Evolutionary conservation across 2,329 filamentous ascomycete species (phyloP), one percentile per base, ranked within the genome.

Genomic region (Rhynchosporium graminicola): DNA sequence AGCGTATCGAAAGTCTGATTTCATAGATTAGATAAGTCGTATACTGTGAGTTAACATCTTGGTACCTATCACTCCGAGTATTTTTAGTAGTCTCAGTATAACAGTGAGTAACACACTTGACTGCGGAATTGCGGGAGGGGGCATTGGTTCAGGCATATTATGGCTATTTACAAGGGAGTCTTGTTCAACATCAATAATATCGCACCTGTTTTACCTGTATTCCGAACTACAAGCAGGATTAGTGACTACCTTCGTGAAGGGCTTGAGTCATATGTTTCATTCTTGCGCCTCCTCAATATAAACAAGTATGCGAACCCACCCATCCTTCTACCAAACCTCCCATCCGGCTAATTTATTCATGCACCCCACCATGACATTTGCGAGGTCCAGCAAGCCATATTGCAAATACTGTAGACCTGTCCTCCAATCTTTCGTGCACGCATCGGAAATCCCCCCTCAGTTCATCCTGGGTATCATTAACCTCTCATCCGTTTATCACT

Each of bases 201-300:
- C 20, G 20, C 20, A 20, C 20, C 20, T 20, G 20, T 20, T 20
- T 20, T 20, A 20, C 20, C 20, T 20, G 20, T 20, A 20, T 20
- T 20, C 20, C 20, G 20, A 20, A 20, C 20, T 20, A 20, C 43
- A 46, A 8, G 4, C n/a, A 7, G n/a, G 26, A 6, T 4, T 26
- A 28, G n/a, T 3, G 20, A 26, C n/a, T 13, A 4, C 7, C 20
- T 28, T 3, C 20, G 20, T 20, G 28, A 40, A 36, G 40, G 51
- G 8, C 33, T 15, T 28, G 15, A 54, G n/a, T 4, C 51, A 28
- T 40, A 13, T 42, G 28, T 54, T 42, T 8, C 5, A 42, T 54
- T 52, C 38, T 26, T 42, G 40, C n/a, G 36, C 51, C 36, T 42
- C 31, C 10, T 54, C 33, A 54, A 54, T 54, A 54, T 54, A 54